Percentiles rank a stretch among this genome's conserved stretches.
Evolutionary conservation across 2,329 filamentous ascomycete species (phyloP).

Genomic region (Colletotrichum nymphaeae): DNA sequence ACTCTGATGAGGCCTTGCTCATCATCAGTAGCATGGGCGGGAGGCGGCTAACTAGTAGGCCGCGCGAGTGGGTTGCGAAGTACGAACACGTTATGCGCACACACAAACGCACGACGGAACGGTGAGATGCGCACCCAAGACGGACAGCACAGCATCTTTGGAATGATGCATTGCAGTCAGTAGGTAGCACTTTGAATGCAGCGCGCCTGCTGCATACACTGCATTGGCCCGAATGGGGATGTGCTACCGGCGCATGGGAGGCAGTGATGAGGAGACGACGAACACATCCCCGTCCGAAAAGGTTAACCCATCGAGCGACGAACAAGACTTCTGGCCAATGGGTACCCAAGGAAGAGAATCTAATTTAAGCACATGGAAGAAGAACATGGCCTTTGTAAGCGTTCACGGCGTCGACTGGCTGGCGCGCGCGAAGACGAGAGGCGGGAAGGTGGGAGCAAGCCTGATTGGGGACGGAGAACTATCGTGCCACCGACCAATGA

Average conservation of each 20-base stretch:
- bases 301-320: conserved; percentile 15
- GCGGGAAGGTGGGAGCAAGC: conserved; percentile 23
- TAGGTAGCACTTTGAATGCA: conserved; percentile 18
- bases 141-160: conserved; percentile 14
- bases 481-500: conserved; percentile 33
- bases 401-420: conserved; percentile 46
- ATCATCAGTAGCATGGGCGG: not conserved
- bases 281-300: conserved; percentile 22
- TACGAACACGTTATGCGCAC: conserved; percentile 6
- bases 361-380: conserved; percentile 49
- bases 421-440: conserved; percentile 51
- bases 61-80: conserved; percentile 29
- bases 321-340: conserved; percentile 45
- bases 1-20: conserved; percentile 28
- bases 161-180: not conserved
- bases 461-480: conserved; percentile 17
- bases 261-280: conserved; percentile 19
- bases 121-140: conserved; percentile 17
- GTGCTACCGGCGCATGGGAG: conserved; percentile 24
- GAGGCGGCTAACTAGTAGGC: conserved; percentile 28
- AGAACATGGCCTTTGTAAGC: conserved; percentile 37
- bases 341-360: conserved; percentile 38
- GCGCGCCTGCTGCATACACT: conserved; percentile 22
- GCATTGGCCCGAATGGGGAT: conserved; percentile 28
- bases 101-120: conserved; percentile 6